Evolutionary conservation across 1,139 yeast species (phyloP).

Genomic region (Yamadazyma diddensiae): DNA sequence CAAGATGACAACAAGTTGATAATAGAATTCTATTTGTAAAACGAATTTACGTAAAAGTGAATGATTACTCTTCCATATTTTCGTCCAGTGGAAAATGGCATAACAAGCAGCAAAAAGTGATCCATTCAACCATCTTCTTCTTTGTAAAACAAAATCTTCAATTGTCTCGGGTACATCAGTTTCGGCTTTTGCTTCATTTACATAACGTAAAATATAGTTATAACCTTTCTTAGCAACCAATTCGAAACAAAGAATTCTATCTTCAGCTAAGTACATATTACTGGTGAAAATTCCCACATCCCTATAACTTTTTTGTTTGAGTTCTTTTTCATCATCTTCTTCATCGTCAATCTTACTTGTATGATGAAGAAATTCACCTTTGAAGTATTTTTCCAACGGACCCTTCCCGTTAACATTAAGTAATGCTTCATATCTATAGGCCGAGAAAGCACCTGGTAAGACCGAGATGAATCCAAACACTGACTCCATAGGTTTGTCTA

Average conservation of each 20-base stretch:
- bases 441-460: constrained; percentile 86
- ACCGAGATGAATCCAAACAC: constrained; percentile 81
- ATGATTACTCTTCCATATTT: constrained; percentile 69
- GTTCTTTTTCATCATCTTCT: constrained; percentile 42
- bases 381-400: constrained; percentile 74
- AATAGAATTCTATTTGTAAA: constrained; percentile 67
- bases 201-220: constrained; percentile 66
- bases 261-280: constrained; percentile 85
- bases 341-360: constrained; percentile 35
- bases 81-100: constrained; percentile 67
- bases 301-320: constrained; percentile 41
- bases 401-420: constrained; percentile 64
- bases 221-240: constrained; percentile 67
- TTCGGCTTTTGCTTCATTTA: constrained; percentile 73
- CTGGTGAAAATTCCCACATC: constrained; percentile 71
- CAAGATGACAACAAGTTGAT: constrained; percentile 61
- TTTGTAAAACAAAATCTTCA: constrained; percentile 71
- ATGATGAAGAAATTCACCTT: constrained; percentile 70
- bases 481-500: constrained; percentile 82
- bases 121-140: constrained; percentile 85
- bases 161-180: constrained; percentile 80
- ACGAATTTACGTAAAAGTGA: constrained; percentile 57
- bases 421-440: constrained; percentile 71
- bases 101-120: constrained; percentile 81
- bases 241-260: constrained; percentile 78